Evolutionary conservation across 2,329 filamentous ascomycete species (phyloP).

Genomic region (Periconia sp.): DNA sequence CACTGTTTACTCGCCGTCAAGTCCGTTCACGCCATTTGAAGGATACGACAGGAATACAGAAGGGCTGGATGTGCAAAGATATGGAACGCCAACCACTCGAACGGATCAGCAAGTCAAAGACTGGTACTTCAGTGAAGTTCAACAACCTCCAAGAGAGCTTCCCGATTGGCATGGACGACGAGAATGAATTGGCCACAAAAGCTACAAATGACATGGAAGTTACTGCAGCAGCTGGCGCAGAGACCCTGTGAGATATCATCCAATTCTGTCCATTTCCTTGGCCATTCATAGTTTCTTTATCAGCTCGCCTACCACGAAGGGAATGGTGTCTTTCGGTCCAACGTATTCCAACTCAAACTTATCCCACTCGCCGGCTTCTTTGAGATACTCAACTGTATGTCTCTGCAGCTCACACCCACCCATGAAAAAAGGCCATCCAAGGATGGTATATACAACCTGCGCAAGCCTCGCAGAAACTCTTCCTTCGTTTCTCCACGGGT

Average conservation of each 20-base stretch:
- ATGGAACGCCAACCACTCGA: no score
- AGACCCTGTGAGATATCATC: background rate
- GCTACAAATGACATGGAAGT: no score
- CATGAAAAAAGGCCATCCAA: conserved; percentile 60
- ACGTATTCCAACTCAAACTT: conserved; percentile 53
- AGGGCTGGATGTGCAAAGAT: no score
- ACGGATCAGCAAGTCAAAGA: background rate
- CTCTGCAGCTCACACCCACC: conserved; percentile 59
- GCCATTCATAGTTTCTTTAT: conserved; percentile 33
- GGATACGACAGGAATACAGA: no score
- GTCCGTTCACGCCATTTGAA: no score
- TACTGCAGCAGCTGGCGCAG: no score
- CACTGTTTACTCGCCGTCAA: no score
- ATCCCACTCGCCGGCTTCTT: conserved; percentile 56
- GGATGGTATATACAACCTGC: conserved; percentile 53
- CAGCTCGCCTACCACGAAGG: conserved; percentile 46
- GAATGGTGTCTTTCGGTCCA: conserved; percentile 32
- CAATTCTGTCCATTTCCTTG: background rate
- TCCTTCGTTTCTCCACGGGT: conserved; percentile 56
- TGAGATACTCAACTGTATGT: conserved; percentile 54
- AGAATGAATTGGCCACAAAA: no score
- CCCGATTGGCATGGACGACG: no score
- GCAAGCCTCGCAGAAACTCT: conserved; percentile 51
- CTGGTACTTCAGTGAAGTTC: background rate
- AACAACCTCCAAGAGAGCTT: background rate